Evolutionary conservation across 225 moss, liverwort and hornwort species (phyloP), one percentile per base, ranked within the genome.

Genomic region (Thuidium tamariscinum): DNA sequence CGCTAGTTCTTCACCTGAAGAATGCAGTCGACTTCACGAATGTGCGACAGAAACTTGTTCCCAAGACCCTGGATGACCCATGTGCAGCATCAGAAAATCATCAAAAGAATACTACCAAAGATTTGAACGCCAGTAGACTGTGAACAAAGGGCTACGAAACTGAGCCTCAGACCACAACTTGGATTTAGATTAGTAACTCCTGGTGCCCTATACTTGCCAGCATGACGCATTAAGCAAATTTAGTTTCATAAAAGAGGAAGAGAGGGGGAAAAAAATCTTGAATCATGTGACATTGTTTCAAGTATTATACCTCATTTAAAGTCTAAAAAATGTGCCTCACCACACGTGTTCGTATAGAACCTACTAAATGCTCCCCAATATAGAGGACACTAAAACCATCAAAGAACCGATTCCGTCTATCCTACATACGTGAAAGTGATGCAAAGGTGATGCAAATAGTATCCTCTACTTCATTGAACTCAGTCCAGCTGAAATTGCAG

Each of bases 1-100:
- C 30, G 59, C 85, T 83, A 67, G 60, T 48, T 65, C 71, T 81
- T 86, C 86, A 94, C 95, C 95, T 96, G 96, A 74, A 99, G 93
- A 62, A 99, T 97, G 76, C 95, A 99, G 81, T 99, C 98, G 37
- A 99, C 98, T 91, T 97, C 96, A 46, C 96, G 93, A 88, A 99
- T 99, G 81, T 99, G 98, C 44, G 98, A 97, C 42, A 99, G 87
- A 88, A 99, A 99, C 89, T 99, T 99, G 89, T 99, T 99, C 57
- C 98, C 98, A 34, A 99, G 94, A 37, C 98, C 98, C 95, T 95
- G 88, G 70, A 83, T 72, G 60, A 84, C 30, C 62, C 82, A 77
- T 22, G 56, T 46, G 64, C 68, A 85, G 56, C 72, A 80, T 86
- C 83, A 52, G 78, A 64, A 78, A 42, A 69, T 52, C 85, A 79